Conservation (phyloP, 2,329 filamentous ascomycete genomes). For the Seiridium unicorne region DNA sequence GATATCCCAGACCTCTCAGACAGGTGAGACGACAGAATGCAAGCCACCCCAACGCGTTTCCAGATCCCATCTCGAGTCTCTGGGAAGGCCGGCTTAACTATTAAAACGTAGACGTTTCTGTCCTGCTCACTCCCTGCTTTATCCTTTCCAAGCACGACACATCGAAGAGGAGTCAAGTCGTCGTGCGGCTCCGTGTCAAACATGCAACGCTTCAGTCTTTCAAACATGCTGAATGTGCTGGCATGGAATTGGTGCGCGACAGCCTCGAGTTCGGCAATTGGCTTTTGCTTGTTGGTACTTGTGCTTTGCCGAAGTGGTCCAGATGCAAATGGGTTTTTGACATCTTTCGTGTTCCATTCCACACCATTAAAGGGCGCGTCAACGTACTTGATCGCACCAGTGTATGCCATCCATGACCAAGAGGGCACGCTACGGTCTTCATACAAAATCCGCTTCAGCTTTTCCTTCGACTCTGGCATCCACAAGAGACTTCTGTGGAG, state of each 20-base stretch:
- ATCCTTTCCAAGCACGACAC: background rate
- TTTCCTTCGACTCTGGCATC: background rate
- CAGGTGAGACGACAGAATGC: background rate
- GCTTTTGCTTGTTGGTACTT: background rate
- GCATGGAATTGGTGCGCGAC: background rate
- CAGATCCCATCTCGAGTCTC: background rate
- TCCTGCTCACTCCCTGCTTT: background rate
- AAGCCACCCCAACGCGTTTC: background rate
- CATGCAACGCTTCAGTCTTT: background rate
- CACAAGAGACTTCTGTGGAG: background rate
- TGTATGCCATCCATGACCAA: conserved; percentile 7
- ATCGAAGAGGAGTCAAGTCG: background rate
- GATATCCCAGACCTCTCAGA: background rate
- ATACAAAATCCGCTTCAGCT: background rate
- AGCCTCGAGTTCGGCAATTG: background rate
- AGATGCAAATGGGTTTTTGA: background rate
- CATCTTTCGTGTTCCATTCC: background rate
- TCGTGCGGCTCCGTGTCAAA: background rate
- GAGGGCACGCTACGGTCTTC: background rate
- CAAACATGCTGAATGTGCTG: background rate
- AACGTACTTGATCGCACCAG: background rate
- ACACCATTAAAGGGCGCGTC: background rate
- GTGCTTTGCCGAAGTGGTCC: background rate
- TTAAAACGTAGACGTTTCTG: background rate
- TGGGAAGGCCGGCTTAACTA: background rate